Evolutionary conservation across 2,329 filamentous ascomycete genomes (phyloP).

Genomic region (Claviceps purpurea): DNA sequence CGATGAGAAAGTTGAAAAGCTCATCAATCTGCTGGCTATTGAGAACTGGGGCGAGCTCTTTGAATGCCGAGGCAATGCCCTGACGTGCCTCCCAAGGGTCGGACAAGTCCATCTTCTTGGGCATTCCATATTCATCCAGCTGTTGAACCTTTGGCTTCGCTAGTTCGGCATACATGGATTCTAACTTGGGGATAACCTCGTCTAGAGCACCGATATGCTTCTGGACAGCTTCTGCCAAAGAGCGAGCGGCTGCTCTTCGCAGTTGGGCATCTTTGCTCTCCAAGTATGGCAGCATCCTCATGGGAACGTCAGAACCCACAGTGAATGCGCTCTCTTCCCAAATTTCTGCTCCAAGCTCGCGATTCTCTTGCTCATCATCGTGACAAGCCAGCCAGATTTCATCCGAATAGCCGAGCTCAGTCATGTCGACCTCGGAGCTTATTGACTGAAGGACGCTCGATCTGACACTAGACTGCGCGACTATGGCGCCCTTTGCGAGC

Average conservation of each 20-base stretch:
- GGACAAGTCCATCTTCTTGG: slow-evolving; percentile 70
- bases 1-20: slow-evolving; percentile 77
- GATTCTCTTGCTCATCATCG: slow-evolving; percentile 80
- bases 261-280: slow-evolving; percentile 70
- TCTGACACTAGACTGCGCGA: slow-evolving; percentile 66
- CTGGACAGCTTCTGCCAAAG: slow-evolving; percentile 61
- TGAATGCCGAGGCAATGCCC: slow-evolving; percentile 78
- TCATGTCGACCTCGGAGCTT: slow-evolving; percentile 82
- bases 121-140: slow-evolving; percentile 89
- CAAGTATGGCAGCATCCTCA: slow-evolving; percentile 63
- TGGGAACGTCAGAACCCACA: slow-evolving; percentile 49
- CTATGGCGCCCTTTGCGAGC: slow-evolving; percentile 66
- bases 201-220: slow-evolving; percentile 46
- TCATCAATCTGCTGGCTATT: slow-evolving; percentile 55
- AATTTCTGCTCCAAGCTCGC: slow-evolving; percentile 69
- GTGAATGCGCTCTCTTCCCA: slow-evolving; percentile 89
- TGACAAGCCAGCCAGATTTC: slow-evolving; percentile 92
- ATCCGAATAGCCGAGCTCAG: slow-evolving; percentile 70
- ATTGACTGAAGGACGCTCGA: slow-evolving; percentile 80
- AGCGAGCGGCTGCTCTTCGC: slow-evolving; percentile 67
- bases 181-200: slow-evolving; percentile 49
- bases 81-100: slow-evolving; percentile 89
- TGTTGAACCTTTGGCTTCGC: slow-evolving; percentile 73
- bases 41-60: slow-evolving; percentile 62
- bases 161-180: slow-evolving; percentile 60